A percentile compares a stretch with the other conserved stretches of the same genome.
These are phyloP conservation scores for Grosmannia clavigera DNA, from an alignment of 2,329 filamentous ascomycete genomes.

Conservation along the genomic window DNA sequence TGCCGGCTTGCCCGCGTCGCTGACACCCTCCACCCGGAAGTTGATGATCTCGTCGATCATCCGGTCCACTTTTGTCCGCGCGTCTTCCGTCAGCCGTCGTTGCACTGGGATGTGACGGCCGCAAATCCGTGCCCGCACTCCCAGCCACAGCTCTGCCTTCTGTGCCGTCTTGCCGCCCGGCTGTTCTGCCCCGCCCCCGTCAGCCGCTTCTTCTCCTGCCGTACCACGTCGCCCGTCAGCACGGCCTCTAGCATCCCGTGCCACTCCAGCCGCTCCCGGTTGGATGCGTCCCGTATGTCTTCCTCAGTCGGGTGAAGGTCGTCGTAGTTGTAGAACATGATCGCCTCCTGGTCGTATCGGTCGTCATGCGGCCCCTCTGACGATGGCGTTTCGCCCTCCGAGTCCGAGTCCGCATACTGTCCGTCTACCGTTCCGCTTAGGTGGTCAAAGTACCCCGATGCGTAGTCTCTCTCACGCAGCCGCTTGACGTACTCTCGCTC, in stretches of 20 bases:
- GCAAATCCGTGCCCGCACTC: slow-evolving; percentile 70
- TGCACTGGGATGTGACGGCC: slow-evolving; percentile 77
- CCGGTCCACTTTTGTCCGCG: slow-evolving; percentile 58
- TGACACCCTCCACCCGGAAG: slow-evolving; percentile 89
- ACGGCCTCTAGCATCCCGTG: slow-evolving; percentile 96
- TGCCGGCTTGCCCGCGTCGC: slow-evolving; percentile 78
- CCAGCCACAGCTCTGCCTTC: slow-evolving; percentile 76
- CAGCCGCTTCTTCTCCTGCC: slow-evolving; percentile 92
- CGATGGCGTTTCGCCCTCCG: slow-evolving; percentile 81
- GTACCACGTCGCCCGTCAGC: slow-evolving; percentile 89
- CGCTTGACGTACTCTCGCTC: slow-evolving; percentile 93
- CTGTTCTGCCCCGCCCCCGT: slow-evolving; percentile 59
- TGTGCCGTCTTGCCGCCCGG: slow-evolving; percentile 51
- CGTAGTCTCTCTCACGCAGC: slow-evolving; percentile 57
- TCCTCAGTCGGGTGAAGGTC: slow-evolving; percentile 80
- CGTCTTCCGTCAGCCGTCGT: slow-evolving; percentile 77
- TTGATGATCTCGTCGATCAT: slow-evolving; percentile 78
- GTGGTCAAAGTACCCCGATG: slow-evolving; percentile 59
- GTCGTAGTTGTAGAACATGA: slow-evolving; percentile 86
- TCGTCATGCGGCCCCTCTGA: slow-evolving; percentile 79
- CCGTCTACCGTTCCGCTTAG: slow-evolving; percentile 44
- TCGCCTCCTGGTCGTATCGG: slow-evolving; percentile 78
- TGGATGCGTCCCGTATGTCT: slow-evolving; percentile 77
- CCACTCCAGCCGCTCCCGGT: slow-evolving; percentile 88
- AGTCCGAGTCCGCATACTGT: slow-evolving; percentile 61